A percentile compares a stretch with the other conserved stretches of the same genome.
Evolutionary conservation across 768 basidiomycete species (phyloP).

Genomic region (Chlorophyllum brunneum): DNA sequence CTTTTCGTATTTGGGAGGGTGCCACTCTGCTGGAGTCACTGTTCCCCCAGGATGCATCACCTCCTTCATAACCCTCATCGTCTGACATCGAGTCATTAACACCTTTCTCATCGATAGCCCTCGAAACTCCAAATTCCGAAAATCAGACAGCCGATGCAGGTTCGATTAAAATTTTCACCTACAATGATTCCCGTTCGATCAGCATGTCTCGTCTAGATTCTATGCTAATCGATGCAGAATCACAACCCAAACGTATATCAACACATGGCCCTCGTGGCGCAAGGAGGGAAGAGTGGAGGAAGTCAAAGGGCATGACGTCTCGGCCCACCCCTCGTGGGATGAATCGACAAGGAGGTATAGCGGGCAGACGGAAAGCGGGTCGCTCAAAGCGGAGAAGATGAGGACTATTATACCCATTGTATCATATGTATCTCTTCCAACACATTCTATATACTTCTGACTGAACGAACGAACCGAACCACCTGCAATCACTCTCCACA

Average conservation of each 20-base stretch:
- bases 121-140: slow-evolving; percentile 20
- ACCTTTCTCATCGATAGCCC: slow-evolving; percentile 34
- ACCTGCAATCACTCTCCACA: too few species aligned
- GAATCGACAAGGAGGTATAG: slow-evolving; percentile 64
- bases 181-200: background rate
- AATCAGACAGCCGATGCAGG: slow-evolving; percentile 26
- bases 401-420: slow-evolving; percentile 18
- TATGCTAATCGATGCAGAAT: slow-evolving; percentile 51
- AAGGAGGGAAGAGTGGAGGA: slow-evolving; percentile 78
- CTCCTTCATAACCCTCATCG: slow-evolving; percentile 21
- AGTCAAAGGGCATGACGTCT: slow-evolving; percentile 68
- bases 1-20: slow-evolving; percentile 9
- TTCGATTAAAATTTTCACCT: slow-evolving; percentile 18
- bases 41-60: slow-evolving; percentile 10
- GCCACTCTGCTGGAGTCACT: slow-evolving; percentile 8
- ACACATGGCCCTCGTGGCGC: slow-evolving; percentile 80
- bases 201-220: slow-evolving; percentile 31
- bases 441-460: background rate
- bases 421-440: background rate
- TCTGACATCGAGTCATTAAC: slow-evolving; percentile 33
- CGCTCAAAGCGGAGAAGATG: slow-evolving; percentile 68
- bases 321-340: slow-evolving; percentile 47
- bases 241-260: slow-evolving; percentile 45
- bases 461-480: background rate
- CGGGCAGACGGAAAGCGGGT: slow-evolving; percentile 63